Base-by-base conservation (phyloP, 108 stramenopile genomes). In the Cyclostephanos tholiformis region DNA sequence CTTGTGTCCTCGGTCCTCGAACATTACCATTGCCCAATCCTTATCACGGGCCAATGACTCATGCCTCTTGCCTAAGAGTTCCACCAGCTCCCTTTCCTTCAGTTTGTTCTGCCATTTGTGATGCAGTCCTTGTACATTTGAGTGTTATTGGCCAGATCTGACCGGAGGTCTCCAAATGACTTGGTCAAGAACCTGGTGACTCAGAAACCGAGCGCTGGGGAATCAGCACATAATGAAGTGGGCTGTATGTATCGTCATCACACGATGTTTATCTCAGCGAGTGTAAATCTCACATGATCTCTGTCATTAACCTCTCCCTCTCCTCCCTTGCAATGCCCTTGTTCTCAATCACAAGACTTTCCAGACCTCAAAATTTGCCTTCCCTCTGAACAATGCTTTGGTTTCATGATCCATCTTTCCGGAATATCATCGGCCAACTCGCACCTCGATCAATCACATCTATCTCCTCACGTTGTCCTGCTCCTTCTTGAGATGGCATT, bases 251-350 rank as follows among this genome's bases (percentile, higher is more conserved):
- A n/a, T n/a, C n/a, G n/a, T n/a, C n/a, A 5, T 44, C 23, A 20
- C 23, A 49, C 36, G 27, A 49, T 36, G 5, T 22, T 30, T 1
- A 63, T 12, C 49, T 0, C 38, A 1, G n/a, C 2, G 38, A 51
- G n/a, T 16, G 13, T 16, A 39, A n/a, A 23, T 32, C 75, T 75
- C 55, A 75, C 79, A 65, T 69, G 36, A 80, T 63, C 55, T 80
- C 72, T 14, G 68, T 62, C 59, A 69, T 26, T 9, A 74, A 62
- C 7, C 58, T 17, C 51, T 76, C 59, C 62, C 51, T 80, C 27
- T 76, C 74, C 55, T 74, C 74, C 44, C 49, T 38, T 25, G 32
- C 69, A n/a, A 35, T 51, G 19, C 5, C 72, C 59, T 72, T 81
- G 5, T 60, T 57, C 39, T 75, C 66, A 11, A 41, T 58, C 22